Base-by-base conservation (phyloP, 2,329 filamentous ascomycete genomes). In the Apiospora aurea region DNA sequence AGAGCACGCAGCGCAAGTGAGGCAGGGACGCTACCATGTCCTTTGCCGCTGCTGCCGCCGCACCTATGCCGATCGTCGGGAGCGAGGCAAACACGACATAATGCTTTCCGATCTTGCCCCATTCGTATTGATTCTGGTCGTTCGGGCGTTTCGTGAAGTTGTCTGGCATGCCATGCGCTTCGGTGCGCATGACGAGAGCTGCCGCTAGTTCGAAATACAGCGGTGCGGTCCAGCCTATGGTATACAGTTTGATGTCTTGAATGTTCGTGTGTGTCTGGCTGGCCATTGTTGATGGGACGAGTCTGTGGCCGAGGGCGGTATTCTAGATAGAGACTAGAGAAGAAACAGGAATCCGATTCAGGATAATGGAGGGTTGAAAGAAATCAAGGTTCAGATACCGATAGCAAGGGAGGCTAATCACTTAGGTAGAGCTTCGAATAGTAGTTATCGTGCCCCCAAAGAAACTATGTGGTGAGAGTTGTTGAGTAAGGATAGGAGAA, bases 21-120 rank as follows among this genome's bases (percentile, higher is more conserved):
- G 41, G 38, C 4, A 46, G 46, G 8, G 38, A 43, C 41, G 21
- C 21, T 1, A 6, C 26, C 34, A 67, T 43, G 6, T 41, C 13
- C 69, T 2, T 24, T 14, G 66, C 66, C 7, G 18, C 38, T 1
- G 5, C 16, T 21, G 66, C 66, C 24, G 66, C 66, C 6, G 38
- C 70, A 21, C 73, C 72, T n/a, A 70, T 49, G 18, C 72, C 73
- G 43, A 71, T 69, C 26, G 69, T 26, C 16, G 57, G 46, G 1
- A 72, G 72, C 29, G 51, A n/a, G 5, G 72, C 69, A 24, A 74
- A 72, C 11, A 74, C 70, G 7, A 74, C 72, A 41, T 70, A 70
- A 21, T 74, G 72, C 24, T 67, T 24, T 18, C 67, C 69, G 44
- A 74, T 74, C 34, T 26, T 68, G 24, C 73, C 72, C 26, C 57